phyloP scores from a whole-genome alignment of 257 asterid species.

The Apocynum venetum region DNA sequence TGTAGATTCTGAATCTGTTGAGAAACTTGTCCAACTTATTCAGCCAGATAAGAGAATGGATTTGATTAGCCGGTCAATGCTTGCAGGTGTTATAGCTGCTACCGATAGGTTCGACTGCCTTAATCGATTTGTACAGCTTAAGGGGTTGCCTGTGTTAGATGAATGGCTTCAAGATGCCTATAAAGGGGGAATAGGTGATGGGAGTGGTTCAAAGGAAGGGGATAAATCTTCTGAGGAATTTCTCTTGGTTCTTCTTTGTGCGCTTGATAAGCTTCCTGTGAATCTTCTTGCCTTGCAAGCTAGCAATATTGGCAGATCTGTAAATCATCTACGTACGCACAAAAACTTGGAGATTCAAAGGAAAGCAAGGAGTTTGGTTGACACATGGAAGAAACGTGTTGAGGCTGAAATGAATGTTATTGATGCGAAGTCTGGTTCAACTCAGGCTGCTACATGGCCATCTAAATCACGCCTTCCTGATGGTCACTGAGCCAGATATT shows the following conservation, averaged over 20 bases:
- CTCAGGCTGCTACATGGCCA: conserved; percentile 49
- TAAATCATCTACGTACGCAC: conserved; percentile 78
- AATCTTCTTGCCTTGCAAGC: conserved; percentile 79
- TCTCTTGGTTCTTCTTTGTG: conserved; percentile 74
- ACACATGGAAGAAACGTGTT: conserved; percentile 95
- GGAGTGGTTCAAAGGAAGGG: conserved; percentile 41
- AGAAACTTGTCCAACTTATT: conserved; percentile 79
- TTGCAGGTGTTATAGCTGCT: conserved; percentile 66
- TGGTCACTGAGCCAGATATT: conserved; percentile 46
- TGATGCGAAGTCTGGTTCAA: conserved; percentile 60
- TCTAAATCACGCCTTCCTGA: conserved; percentile 74
- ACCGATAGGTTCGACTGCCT: conserved; percentile 82
- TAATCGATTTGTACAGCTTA: conserved; percentile 62
- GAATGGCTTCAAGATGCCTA: conserved; percentile 95
- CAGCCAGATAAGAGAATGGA: conserved; percentile 62
- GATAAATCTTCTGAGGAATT: conserved; percentile 76
- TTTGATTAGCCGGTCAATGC: conserved; percentile 58
- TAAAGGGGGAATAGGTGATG: conserved; percentile 55
- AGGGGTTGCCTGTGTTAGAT: conserved; percentile 71
- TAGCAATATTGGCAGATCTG: conserved; percentile 93
- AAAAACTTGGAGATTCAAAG: conserved; percentile 77
- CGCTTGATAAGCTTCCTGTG: conserved; percentile 88
- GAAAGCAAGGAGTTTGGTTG: conserved; percentile 83
- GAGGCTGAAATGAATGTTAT: conserved; percentile 80
- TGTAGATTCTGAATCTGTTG: conserved; percentile 68